phyloP scores from a whole-genome alignment of 1,139 yeast species.

The Geotrichum phurueaensis region DNA sequence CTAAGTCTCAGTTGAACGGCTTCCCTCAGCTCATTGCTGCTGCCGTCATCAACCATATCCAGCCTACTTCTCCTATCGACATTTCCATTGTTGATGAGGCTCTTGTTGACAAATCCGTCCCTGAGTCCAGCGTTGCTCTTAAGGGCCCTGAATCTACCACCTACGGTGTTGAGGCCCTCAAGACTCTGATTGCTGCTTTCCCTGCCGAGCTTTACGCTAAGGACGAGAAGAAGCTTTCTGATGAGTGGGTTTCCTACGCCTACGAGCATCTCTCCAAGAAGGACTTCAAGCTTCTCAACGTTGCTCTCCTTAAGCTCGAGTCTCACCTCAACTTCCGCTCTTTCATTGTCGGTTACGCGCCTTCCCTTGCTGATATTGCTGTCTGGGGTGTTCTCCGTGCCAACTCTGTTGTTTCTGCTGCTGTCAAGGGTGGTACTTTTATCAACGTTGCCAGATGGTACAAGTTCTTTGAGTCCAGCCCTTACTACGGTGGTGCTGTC shows the following conservation, averaged over 20 bases:
- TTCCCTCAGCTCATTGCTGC: constrained; percentile 79
- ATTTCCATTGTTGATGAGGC: constrained; percentile 49
- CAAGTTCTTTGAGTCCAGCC: constrained; percentile 61
- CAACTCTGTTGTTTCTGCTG: constrained; percentile 86
- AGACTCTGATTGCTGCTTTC: constrained; percentile 44
- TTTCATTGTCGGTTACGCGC: constrained; percentile 59
- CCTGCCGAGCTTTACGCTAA: constrained; percentile 24
- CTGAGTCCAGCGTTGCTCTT: constrained; percentile 42
- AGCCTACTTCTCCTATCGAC: constrained; percentile 47
- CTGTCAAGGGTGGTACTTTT: constrained; percentile 76
- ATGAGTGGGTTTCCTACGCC: constrained; percentile 65
- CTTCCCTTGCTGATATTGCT: constrained; percentile 75
- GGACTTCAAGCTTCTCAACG: constrained; percentile 81
- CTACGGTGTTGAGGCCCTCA: constrained; percentile 42
- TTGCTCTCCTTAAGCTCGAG: constrained; percentile 74
- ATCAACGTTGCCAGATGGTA: constrained; percentile 93
- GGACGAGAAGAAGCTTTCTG: constrained; percentile 27
- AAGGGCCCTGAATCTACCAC: constrained; percentile 45
- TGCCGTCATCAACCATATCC: constrained; percentile 56
- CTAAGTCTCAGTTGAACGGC: constrained; percentile 77
- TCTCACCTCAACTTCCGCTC: constrained; percentile 81
- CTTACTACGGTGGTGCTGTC: constrained; percentile 62
- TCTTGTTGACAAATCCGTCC: constrained; percentile 31
- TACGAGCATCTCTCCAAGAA: constrained; percentile 64
- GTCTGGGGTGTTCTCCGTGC: constrained; percentile 93